Percentiles rank a stretch among this genome's conserved stretches.
phyloP scores from a whole-genome alignment of 2,329 filamentous ascomycete species.

The Westerdykella sp. region DNA sequence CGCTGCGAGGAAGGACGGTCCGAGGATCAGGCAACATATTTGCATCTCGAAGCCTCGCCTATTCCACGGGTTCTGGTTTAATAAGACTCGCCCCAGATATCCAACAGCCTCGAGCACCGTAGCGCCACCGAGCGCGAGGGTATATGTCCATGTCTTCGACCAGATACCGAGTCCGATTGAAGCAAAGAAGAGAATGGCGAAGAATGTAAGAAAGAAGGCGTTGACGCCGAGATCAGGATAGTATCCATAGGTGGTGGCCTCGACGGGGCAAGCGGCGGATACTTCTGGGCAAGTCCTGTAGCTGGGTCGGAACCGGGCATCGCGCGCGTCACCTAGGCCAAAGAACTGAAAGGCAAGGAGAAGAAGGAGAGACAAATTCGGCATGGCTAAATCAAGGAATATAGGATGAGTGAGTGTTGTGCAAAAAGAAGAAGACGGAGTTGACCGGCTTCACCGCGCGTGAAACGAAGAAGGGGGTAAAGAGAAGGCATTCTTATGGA shows the following conservation, averaged over 20 bases:
- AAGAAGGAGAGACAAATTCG: no score
- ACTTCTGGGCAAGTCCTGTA: conserved; percentile 15
- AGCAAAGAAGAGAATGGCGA: conserved; percentile 29
- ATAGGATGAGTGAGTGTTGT: no score
- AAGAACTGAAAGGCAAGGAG: no score
- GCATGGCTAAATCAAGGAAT: no score
- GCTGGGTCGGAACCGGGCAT: background rate
- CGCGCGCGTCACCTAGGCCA: no score
- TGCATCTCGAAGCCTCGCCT: conserved; percentile 40
- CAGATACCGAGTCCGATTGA: conserved; percentile 31
- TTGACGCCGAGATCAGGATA: conserved; percentile 35
- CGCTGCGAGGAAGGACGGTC: conserved; percentile 42
- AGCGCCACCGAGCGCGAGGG: conserved; percentile 36
- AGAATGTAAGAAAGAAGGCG: conserved; percentile 35
- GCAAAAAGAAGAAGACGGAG: no score
- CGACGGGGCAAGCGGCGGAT: conserved; percentile 24
- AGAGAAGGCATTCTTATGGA: no score
- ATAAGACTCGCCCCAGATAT: conserved; percentile 39
- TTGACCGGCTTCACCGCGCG: no score
- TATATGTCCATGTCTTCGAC: conserved; percentile 38
- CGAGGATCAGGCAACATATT: conserved; percentile 40
- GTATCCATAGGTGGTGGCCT: conserved; percentile 38
- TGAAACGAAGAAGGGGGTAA: no score
- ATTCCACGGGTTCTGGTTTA: conserved; percentile 39
- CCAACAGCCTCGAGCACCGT: conserved; percentile 40